Percentiles rank a stretch among this genome's conserved stretches.
These are phyloP conservation scores for Colletotrichum sp. DNA, from an alignment of 2,329 filamentous ascomycete genomes.

Conservation along the genomic window DNA sequence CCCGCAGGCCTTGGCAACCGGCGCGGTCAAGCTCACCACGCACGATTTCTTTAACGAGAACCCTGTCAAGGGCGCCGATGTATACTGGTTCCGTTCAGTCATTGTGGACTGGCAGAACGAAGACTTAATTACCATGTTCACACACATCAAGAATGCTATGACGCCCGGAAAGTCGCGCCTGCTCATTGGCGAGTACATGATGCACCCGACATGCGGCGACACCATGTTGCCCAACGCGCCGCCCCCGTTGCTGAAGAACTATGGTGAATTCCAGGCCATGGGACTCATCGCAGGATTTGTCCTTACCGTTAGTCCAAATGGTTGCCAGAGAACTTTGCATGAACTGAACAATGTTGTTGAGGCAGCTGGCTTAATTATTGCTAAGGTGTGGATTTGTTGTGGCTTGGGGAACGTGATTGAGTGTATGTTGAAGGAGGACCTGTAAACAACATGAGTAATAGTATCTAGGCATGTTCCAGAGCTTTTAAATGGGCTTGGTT, in stretches of 20 bases:
- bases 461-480: background rate
- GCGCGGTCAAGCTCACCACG: slow-evolving; percentile 41
- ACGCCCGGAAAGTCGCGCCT: background rate
- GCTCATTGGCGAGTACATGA: slow-evolving; percentile 17
- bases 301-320: background rate
- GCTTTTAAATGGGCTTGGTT: background rate
- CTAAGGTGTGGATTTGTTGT: slow-evolving; percentile 4
- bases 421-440: slow-evolving; percentile 4
- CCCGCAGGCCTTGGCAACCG: background rate
- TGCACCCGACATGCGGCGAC: slow-evolving; percentile 12
- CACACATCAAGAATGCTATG: slow-evolving; percentile 10
- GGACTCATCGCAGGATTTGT: background rate
- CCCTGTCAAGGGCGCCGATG: slow-evolving; percentile 56
- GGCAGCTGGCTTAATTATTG: slow-evolving; percentile 1
- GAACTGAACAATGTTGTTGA: background rate
- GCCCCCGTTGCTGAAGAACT: slow-evolving; percentile 2
- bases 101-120: slow-evolving; percentile 16
- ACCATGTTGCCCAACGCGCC: slow-evolving; percentile 1
- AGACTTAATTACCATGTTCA: slow-evolving; percentile 8
- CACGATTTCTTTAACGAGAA: slow-evolving; percentile 67
- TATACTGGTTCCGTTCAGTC: slow-evolving; percentile 17
- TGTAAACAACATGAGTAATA: background rate
- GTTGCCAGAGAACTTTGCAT: background rate
- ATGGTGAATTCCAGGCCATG: slow-evolving; percentile 6
- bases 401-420: slow-evolving; percentile 11